Conservation (phyloP, 106 monocot genomes). For the Platanthera zijinensis region DNA sequence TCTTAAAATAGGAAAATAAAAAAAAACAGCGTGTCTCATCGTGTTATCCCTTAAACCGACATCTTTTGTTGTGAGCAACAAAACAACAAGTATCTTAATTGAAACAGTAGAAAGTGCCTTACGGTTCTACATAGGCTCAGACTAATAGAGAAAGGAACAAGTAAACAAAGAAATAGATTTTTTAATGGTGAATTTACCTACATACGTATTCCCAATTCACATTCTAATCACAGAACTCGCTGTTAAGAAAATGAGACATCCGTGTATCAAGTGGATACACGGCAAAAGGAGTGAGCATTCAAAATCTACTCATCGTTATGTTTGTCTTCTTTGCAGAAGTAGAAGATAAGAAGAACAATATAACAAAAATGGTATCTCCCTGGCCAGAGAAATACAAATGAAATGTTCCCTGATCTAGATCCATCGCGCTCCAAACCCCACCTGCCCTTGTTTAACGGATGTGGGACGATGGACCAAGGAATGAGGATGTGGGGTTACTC, state of each 20-base stretch:
- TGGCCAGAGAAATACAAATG: background rate
- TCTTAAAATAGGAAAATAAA: background rate
- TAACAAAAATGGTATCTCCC: background rate
- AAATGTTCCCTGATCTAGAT: background rate
- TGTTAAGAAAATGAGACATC: background rate
- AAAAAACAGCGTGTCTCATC: background rate
- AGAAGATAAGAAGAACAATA: background rate
- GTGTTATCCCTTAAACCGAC: background rate
- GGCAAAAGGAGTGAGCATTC: background rate
- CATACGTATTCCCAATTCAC: background rate
- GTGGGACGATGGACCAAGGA: background rate
- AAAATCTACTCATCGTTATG: background rate
- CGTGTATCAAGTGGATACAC: background rate
- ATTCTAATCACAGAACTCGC: background rate
- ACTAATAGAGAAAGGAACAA: background rate
- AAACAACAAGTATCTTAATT: background rate
- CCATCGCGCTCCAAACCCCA: background rate
- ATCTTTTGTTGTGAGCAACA: background rate
- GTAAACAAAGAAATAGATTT: background rate
- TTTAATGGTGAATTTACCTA: background rate
- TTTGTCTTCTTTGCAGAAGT: background rate
- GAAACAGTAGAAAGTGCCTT: background rate
- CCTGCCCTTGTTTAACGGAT: background rate
- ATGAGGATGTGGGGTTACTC: background rate
- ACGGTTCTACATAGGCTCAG: background rate